Evolutionary conservation across 306 rosid species (phyloP).

Genomic region (Pyrus bretschneideri): DNA sequence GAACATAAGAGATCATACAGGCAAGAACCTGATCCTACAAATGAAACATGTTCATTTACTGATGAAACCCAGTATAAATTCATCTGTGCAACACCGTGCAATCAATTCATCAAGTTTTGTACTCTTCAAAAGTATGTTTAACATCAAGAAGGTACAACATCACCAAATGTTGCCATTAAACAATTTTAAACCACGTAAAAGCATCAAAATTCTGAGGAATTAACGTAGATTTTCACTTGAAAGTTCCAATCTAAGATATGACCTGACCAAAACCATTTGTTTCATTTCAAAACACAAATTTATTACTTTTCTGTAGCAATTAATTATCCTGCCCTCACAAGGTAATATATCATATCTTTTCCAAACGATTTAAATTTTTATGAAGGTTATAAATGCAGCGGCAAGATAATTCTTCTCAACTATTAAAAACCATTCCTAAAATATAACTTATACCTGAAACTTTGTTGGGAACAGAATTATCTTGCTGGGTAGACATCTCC

Average conservation of each 20-base stretch:
- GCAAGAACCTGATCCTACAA: conserved; percentile 48
- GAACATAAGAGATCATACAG: conserved; percentile 74
- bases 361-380: neutral
- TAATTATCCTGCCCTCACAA: no score
- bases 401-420: neutral
- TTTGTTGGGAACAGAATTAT: conserved; percentile 31
- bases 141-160: neutral
- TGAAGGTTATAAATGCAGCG: neutral
- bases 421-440: neutral
- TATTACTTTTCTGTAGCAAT: neutral
- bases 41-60: conserved; percentile 13
- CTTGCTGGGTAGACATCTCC: conserved; percentile 41
- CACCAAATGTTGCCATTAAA: neutral
- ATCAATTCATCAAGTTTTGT: neutral
- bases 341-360: no score
- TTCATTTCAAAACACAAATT: neutral
- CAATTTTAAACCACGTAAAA: neutral
- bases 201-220: neutral
- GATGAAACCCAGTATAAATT: neutral
- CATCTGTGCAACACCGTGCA: neutral
- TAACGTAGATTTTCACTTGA: neutral
- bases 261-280: neutral
- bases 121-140: neutral
- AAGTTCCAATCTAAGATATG: neutral
- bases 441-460: conserved; percentile 33